Evolutionary conservation across 176 grass and related monocot genomes (phyloP), one percentile per base, ranked within the genome.

Genomic region (Coix lacrymajobi): DNA sequence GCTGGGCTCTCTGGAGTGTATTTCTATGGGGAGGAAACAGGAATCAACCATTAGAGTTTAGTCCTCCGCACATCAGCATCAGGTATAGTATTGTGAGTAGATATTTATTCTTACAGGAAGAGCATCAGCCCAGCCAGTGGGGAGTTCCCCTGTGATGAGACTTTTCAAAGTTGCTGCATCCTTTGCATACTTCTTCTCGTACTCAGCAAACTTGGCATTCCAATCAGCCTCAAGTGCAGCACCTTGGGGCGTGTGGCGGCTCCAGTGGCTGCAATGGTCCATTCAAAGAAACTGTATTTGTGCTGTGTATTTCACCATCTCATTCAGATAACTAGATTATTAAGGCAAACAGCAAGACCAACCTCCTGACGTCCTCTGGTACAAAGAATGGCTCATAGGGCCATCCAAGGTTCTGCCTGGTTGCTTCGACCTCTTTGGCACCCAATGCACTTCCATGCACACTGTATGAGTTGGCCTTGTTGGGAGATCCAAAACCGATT

Each of bases 301-400:
- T 70, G 32, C 14, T 19, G 81, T 63, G 56, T 58, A 92, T 34
- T 82, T 85, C 22, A 70, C 78, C 22, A 80, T 24, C n/a, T 78
- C 16, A 71, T 80, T 49, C 73, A 34, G 51, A 81, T 36, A 34
- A 73, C 54, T 65, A 79, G 51, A 78, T 52, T 54, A 73, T 62
- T 34, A 83, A 44, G 31, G 54, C 11, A 76, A 52, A n/a, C 25
- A 22, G 56, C 1, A 52, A 83, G 64, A 49, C 91, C 78, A 58
- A 99, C 96, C 92, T 99, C 92, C 96, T 93, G 44, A 96, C 96
- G 34, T 99, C 96, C 75, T 99, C 93, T 1, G 96, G 93, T 16
- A 99, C 93, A 75, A 93, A 92, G 89, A 99, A 99, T 73, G 96
- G 91, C 80, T 96, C 91, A 78, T 90, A 85, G 16, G 96, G 87